phyloP scores from a whole-genome alignment of 805 yeast genomes.

The Scheffersomyces spartinae region DNA sequence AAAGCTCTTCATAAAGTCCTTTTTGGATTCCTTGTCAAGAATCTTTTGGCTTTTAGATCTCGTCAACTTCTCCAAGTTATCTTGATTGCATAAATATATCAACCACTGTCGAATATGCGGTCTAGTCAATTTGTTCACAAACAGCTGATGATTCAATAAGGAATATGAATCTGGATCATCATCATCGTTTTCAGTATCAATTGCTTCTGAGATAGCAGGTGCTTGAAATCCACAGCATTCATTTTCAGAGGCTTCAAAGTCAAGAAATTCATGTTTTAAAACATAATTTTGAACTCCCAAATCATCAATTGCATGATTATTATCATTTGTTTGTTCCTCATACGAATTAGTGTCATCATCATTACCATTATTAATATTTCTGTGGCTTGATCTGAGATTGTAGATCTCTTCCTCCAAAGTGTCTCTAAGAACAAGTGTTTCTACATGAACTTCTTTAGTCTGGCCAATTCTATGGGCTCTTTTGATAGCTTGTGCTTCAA shows the following conservation, averaged over 20 bases:
- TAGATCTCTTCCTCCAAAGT: slow-evolving; percentile 65
- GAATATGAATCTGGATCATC: slow-evolving; percentile 8
- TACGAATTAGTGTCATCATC: slow-evolving; percentile 6
- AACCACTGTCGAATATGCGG: slow-evolving; percentile 20
- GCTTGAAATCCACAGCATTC: slow-evolving; percentile 29
- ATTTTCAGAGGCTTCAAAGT: slow-evolving; percentile 10
- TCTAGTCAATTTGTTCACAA: too few species aligned
- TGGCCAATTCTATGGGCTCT: slow-evolving; percentile 75
- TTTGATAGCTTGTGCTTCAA: slow-evolving; percentile 68
- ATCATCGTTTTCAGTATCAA: slow-evolving; percentile 4
- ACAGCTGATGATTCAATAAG: slow-evolving; percentile 16
- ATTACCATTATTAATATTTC: slow-evolving; percentile 1
- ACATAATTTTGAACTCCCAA: slow-evolving; percentile 46
- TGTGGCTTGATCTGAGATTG: slow-evolving; percentile 17
- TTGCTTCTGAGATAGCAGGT: slow-evolving; percentile 6
- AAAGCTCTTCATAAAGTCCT: slow-evolving; percentile 9
- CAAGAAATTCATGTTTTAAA: slow-evolving; percentile 37
- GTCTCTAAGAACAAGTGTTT: slow-evolving; percentile 48
- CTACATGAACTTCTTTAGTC: slow-evolving; percentile 50
- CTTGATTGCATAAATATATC: slow-evolving; percentile 16
- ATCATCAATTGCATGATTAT: slow-evolving; percentile 43
- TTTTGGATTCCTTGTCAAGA: slow-evolving; percentile 8
- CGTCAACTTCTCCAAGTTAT: slow-evolving; percentile 17
- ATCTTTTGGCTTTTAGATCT: slow-evolving; percentile 12
- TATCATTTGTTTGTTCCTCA: slow-evolving; percentile 8